These are phyloP conservation scores for Hypoxylon fragiforme DNA, from an alignment of 495 filamentous ascomycete species.

Conservation along the genomic window DNA sequence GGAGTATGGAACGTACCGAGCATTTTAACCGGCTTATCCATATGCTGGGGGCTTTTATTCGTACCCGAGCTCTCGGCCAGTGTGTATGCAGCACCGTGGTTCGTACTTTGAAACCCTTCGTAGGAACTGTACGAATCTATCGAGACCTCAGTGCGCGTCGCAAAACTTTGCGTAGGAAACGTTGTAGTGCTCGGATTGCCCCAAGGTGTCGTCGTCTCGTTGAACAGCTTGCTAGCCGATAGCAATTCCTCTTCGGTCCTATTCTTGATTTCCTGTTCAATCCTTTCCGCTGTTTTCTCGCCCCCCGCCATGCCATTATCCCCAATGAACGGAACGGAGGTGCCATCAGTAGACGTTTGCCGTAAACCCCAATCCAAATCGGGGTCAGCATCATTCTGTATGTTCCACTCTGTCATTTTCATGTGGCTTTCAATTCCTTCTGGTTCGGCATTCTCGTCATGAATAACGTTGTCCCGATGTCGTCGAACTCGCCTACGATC, in stretches of 20 bases:
- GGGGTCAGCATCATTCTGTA: neutral
- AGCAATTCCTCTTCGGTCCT: slow-evolving; percentile 26
- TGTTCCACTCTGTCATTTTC: slow-evolving; percentile 56
- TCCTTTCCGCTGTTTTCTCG: neutral
- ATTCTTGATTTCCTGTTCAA: slow-evolving; percentile 7
- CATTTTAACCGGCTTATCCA: neutral
- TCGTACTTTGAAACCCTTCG: neutral
- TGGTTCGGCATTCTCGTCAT: slow-evolving; percentile 73
- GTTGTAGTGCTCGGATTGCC: slow-evolving; percentile 9
- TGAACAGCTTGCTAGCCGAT: slow-evolving; percentile 31
- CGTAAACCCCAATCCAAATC: neutral
- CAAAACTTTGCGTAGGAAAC: slow-evolving; percentile 11
- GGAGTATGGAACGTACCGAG: slow-evolving; percentile 17
- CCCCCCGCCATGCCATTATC: slow-evolving; percentile 5
- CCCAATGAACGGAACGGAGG: neutral
- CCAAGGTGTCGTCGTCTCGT: slow-evolving; percentile 10
- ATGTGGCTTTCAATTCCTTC: slow-evolving; percentile 70
- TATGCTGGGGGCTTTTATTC: neutral
- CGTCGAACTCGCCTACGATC: slow-evolving; percentile 84
- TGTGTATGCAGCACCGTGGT: neutral
- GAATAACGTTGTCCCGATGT: slow-evolving; percentile 77
- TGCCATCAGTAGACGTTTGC: slow-evolving; percentile 5
- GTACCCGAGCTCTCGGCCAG: slow-evolving; percentile 12
- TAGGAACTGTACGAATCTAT: slow-evolving; percentile 25
- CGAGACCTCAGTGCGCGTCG: slow-evolving; percentile 31